Percentiles rank a stretch among this genome's conserved stretches.
Conservation (phyloP, 2,329 filamentous ascomycete species). For the Teratosphaeria gauchensis region DNA sequence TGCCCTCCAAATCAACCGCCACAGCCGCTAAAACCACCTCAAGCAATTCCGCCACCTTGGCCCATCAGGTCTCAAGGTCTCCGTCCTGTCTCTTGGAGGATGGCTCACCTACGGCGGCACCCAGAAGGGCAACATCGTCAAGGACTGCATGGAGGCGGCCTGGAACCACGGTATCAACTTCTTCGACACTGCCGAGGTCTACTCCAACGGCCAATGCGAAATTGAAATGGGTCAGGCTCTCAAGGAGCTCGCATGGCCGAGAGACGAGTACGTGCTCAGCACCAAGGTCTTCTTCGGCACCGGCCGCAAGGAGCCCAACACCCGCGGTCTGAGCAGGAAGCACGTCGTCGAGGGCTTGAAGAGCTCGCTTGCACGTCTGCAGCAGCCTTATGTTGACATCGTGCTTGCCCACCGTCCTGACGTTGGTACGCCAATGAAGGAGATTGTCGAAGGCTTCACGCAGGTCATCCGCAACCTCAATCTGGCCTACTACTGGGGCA, state of each 20-base stretch:
- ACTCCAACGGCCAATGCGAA: slow-evolving; percentile 52
- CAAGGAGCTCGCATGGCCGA: slow-evolving; percentile 40
- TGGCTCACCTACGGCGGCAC: slow-evolving; percentile 41
- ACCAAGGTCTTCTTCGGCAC: slow-evolving; percentile 46
- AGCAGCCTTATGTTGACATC: slow-evolving; percentile 57
- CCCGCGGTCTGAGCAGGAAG: slow-evolving; percentile 40
- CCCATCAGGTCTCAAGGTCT: slow-evolving; percentile 41
- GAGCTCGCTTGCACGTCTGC: slow-evolving; percentile 47
- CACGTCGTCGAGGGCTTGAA: slow-evolving; percentile 50
- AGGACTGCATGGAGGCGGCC: slow-evolving; percentile 41
- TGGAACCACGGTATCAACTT: slow-evolving; percentile 42
- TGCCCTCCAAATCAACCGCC: background rate
- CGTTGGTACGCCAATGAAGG: slow-evolving; percentile 37
- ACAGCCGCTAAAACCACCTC: background rate
- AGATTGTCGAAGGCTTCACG: slow-evolving; percentile 48
- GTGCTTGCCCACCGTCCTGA: slow-evolving; percentile 55
- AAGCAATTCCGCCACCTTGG: slow-evolving; percentile 33
- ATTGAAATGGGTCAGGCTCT: slow-evolving; percentile 45
- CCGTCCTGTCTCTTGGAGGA: slow-evolving; percentile 40
- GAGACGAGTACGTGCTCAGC: slow-evolving; percentile 35
- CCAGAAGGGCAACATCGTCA: slow-evolving; percentile 41
- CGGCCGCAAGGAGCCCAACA: slow-evolving; percentile 49
- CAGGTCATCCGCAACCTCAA: slow-evolving; percentile 46
- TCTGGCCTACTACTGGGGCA: slow-evolving; percentile 56
- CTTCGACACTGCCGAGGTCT: slow-evolving; percentile 39